Percentiles rank a stretch among this genome's conserved stretches.
Conservation (phyloP, 164 flowering plant species). For the Euptelea pleiosperma region DNA sequence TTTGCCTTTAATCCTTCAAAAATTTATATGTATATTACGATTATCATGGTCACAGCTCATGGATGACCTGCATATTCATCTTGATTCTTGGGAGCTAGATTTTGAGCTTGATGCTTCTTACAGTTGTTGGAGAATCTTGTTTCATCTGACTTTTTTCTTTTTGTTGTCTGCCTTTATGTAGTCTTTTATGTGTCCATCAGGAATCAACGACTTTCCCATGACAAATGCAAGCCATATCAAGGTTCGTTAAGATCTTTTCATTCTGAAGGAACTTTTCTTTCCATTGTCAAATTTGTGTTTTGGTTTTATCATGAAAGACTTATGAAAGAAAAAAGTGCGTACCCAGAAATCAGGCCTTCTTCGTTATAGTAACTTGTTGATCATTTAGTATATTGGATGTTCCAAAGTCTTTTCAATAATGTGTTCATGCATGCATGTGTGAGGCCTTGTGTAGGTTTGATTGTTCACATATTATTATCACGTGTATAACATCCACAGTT, state of each 20-base stretch:
- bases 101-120: neutral
- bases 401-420: too few species aligned
- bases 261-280: neutral
- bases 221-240: slow-evolving; percentile 81
- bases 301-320: neutral
- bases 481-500: neutral
- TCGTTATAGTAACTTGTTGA: too few species aligned
- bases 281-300: neutral
- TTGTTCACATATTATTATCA: neutral
- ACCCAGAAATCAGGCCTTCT: too few species aligned
- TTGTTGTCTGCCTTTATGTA: slow-evolving; percentile 29
- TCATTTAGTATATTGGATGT: too few species aligned
- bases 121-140: neutral
- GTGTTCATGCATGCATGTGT: too few species aligned
- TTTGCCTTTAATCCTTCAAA: neutral
- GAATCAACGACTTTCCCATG: slow-evolving; percentile 98
- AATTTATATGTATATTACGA: neutral
- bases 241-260: slow-evolving; percentile 39
- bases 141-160: slow-evolving; percentile 8
- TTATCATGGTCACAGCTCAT: neutral
- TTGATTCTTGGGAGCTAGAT: slow-evolving; percentile 3
- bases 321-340: too few species aligned
- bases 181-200: slow-evolving; percentile 99
- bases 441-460: too few species aligned
- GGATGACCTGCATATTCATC: neutral